Conservation (phyloP, 2,329 filamentous ascomycete genomes). For the Arthrinium puccinioides region DNA sequence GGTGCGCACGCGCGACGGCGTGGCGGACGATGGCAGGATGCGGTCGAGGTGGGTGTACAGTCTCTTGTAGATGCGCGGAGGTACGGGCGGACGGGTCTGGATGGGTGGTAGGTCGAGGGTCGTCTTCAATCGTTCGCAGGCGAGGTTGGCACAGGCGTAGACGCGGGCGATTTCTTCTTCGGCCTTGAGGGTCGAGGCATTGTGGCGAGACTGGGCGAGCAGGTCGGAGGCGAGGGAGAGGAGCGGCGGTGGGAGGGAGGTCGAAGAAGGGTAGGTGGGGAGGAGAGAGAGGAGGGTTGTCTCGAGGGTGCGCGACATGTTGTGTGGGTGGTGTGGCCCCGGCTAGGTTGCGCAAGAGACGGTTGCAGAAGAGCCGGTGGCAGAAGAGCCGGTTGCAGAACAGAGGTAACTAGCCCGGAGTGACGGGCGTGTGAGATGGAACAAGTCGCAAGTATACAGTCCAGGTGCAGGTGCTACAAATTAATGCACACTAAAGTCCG, state of each 20-base stretch:
- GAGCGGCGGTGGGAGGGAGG: slow-evolving; percentile 60
- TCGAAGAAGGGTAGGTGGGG: slow-evolving; percentile 61
- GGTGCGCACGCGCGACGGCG: slow-evolving; percentile 17
- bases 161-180: slow-evolving; percentile 83
- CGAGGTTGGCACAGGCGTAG: slow-evolving; percentile 82
- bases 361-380: too few relatives aligned
- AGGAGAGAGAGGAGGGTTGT: slow-evolving; percentile 67
- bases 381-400: too few relatives aligned
- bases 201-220: slow-evolving; percentile 72
- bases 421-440: too few relatives aligned
- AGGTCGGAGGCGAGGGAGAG: slow-evolving; percentile 65
- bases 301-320: slow-evolving; percentile 69
- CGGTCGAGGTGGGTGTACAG: slow-evolving; percentile 75
- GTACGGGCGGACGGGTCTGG: slow-evolving; percentile 68
- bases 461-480: too few relatives aligned
- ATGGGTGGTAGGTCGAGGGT: slow-evolving; percentile 70
- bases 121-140: slow-evolving; percentile 78
- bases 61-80: slow-evolving; percentile 75
- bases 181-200: slow-evolving; percentile 68
- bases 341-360: too few relatives aligned
- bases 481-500: too few relatives aligned
- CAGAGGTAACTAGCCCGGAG: too few relatives aligned
- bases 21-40: slow-evolving; percentile 44
- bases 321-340: too few relatives aligned
- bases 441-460: too few relatives aligned